Evolutionary conservation across 345 rosid genomes (phyloP), one percentile per base, ranked within the genome.

Genomic region (Salix suchowensis): DNA sequence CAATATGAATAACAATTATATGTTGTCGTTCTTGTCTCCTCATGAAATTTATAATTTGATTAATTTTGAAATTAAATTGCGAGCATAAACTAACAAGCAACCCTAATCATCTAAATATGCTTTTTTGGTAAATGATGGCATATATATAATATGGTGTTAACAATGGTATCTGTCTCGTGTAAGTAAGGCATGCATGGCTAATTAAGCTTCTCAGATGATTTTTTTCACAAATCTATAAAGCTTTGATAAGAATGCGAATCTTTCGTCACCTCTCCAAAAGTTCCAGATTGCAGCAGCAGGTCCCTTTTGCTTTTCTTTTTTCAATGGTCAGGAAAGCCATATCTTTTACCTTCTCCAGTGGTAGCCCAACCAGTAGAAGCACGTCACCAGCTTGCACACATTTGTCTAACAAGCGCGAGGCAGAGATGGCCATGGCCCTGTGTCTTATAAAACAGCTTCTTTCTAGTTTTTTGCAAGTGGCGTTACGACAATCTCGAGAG

Each of bases 281-380:
- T 23, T 55, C 62, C 28, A 55, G 28, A n/a, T 10, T 55, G 62
- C 62, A 8, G 23, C 3, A 52, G 30, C 58, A 11, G 52, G 30
- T 52, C 60, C 39, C 46, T 21, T 37, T 48, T 8, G 28, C 67
- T 66, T 65, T 44, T 48, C 32, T 72, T 19, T 65, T n/a, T 72
- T 40, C 26, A 78, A 78, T 72, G 55, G 76, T 52, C 66, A 78
- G 7, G 67, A 70, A 65, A 70, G 65, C 21, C 12, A 21, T 34
- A 44, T 32, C 64, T 52, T 42, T 67, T 54, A 24, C 36, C 39
- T 64, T 40, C 34, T 28, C 58, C 16, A 16, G 44, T 8, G 46
- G 48, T 16, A 16, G 36, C 52, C 39, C 32, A 18, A 34, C 71
- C 55, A 52, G 9, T 11, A 30, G 48, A 67, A 16, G 65, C 54